Percentiles rank a stretch among this genome's conserved stretches.
Evolutionary conservation across 345 rosid species (phyloP).

Genomic region (Erodium maritimum): DNA sequence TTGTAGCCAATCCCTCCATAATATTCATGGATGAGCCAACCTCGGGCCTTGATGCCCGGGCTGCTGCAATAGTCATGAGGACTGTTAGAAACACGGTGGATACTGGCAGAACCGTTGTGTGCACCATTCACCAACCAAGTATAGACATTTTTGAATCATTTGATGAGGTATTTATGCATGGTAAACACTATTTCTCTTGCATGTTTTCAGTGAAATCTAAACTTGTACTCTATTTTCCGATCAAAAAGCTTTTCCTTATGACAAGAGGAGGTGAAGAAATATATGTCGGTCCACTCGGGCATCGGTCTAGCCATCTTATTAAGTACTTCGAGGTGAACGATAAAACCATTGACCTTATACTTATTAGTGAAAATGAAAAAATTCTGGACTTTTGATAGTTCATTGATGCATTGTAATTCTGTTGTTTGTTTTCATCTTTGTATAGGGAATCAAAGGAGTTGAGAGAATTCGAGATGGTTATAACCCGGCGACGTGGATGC

Average conservation of each 20-base stretch:
- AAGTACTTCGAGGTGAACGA: slow-evolving; percentile 15
- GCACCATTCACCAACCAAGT: no score
- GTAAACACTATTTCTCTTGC: not conserved
- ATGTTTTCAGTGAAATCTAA: not conserved
- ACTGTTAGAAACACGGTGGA: no score
- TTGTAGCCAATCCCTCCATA: no score
- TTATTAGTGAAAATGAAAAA: no score
- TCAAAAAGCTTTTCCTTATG: slow-evolving; percentile 10
- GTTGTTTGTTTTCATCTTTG: not conserved
- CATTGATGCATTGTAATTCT: no score
- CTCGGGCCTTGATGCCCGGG: slow-evolving; percentile 19
- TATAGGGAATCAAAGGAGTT: slow-evolving; percentile 11
- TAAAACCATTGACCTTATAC: no score
- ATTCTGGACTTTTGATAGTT: no score
- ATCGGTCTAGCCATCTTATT: slow-evolving; percentile 6
- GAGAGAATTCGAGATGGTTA: slow-evolving; percentile 1
- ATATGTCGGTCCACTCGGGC: slow-evolving; percentile 12
- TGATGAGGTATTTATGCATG: slow-evolving; percentile 10
- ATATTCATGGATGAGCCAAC: slow-evolving; percentile 25
- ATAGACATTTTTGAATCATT: slow-evolving; percentile 12
- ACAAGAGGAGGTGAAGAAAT: slow-evolving; percentile 10
- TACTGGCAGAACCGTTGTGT: no score
- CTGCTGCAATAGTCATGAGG: slow-evolving; percentile 19
- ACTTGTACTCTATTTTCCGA: not conserved
- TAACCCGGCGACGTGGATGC: slow-evolving; percentile 9